These are phyloP conservation scores for Hygrocybe coccinea DNA, from an alignment of 768 basidiomycete species.

Conservation along the genomic window DNA sequence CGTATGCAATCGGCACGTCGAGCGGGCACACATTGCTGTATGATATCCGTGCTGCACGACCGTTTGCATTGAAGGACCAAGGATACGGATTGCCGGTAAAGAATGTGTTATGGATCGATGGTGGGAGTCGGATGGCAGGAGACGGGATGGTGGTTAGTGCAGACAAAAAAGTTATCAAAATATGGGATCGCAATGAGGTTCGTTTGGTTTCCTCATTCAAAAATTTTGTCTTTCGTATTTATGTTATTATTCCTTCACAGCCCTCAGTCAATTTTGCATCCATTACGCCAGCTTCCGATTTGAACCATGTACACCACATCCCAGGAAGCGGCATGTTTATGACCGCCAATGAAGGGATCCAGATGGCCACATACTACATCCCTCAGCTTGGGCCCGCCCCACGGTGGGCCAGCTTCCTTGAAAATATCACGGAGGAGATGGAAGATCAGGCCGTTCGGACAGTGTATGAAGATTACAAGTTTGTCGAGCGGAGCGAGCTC, in stretches of 20 bases:
- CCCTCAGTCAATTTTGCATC: conserved; percentile 85
- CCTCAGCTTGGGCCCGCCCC: conserved; percentile 97
- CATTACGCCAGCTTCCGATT: conserved; percentile 82
- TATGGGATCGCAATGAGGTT: conserved; percentile 89
- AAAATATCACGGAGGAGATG: conserved; percentile 98
- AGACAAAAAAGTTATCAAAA: conserved; percentile 95
- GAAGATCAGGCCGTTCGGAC: conserved; percentile 78
- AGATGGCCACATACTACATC: conserved; percentile 91
- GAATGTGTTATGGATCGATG: conserved; percentile 84
- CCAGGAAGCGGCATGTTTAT: conserved; percentile 85
- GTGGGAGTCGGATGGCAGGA: conserved; percentile 76
- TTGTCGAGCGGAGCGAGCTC: conserved; percentile 83
- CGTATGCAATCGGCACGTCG: conserved; percentile 91
- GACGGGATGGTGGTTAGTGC: conserved; percentile 87
- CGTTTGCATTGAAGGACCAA: conserved; percentile 91
- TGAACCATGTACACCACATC: conserved; percentile 88
- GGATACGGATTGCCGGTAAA: conserved; percentile 91
- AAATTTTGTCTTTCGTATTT: neutral
- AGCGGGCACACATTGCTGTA: conserved; percentile 93
- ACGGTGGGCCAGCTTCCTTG: conserved; percentile 95
- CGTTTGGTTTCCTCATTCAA: no score
- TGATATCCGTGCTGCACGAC: conserved; percentile 79
- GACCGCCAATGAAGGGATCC: conserved; percentile 94
- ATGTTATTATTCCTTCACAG: conserved; percentile 36
- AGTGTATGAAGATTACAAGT: conserved; percentile 96